Base-by-base conservation (phyloP, 2,329 filamentous ascomycete species). In the Leptosphaerulina australis region DNA sequence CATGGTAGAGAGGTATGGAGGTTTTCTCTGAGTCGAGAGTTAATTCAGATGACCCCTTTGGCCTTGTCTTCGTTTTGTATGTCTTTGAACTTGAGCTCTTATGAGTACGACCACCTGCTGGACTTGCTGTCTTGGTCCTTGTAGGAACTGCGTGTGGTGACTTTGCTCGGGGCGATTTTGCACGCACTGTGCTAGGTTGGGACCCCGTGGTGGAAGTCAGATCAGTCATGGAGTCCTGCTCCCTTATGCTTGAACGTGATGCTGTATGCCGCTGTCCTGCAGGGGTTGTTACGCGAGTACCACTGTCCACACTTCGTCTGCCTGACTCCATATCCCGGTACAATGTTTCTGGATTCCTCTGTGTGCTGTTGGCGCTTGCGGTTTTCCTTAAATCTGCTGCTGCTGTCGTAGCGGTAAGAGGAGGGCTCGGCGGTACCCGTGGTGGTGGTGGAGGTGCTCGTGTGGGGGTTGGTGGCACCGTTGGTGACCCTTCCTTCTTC, bases 1-100 rank as follows among this genome's bases (percentile, higher is more conserved):
- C 50, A 34, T 70, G 73, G 12, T 77, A 73, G 28, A 73, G 74
- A 62, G 58, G 76, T 55, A 78, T 68, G 0, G 77, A 77, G 5
- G 77, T 79, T 14, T 74, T 73, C 38, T 79, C 73, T 1, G 77
- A 78, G 50, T 78, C 77, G 14, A 74, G 68, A 3, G 76, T 76
- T 18, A 77, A 55, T 21, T 68, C 74, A 0, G 76, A 77, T 9
- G 67, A 64, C 15, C 69, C 67, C 37, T 72, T 70, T 9, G 72
- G 73, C 48, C 55, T 61, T 33, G 40, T 55, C 31, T 58, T 62
- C 36, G 55, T 41, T 25, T 60, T 63, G 56, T 57, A 50, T 6
- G 62, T 59, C 22, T 61, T 63, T 14, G 59, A 58, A 25, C 44
- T 26, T 8, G 57, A 33, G 25, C 58, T 59, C 30, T 68, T 72